Conservation (phyloP, 306 rosid species). For the Prunus padus region DNA sequence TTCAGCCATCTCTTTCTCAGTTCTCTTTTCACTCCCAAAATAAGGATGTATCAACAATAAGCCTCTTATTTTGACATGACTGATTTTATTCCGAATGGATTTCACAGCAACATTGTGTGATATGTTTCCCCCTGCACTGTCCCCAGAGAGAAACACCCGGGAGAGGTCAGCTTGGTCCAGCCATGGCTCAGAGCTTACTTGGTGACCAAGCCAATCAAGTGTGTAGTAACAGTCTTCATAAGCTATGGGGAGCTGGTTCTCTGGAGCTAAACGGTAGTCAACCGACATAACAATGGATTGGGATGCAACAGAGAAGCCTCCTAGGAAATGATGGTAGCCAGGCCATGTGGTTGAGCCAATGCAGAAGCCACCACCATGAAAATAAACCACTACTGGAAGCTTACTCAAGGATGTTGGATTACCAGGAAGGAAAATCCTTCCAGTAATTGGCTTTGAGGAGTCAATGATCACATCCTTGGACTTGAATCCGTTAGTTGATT, state of each 20-base stretch:
- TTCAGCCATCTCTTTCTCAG: constrained; percentile 43
- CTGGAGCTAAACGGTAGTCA: constrained; percentile 86
- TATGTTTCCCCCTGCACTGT: constrained; percentile 94
- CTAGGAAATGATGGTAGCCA: constrained; percentile 73
- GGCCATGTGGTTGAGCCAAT: constrained; percentile 83
- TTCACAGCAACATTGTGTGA: constrained; percentile 61
- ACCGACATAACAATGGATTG: constrained; percentile 56
- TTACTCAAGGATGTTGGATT: not conserved
- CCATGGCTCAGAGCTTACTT: constrained; percentile 50
- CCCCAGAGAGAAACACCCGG: constrained; percentile 71
- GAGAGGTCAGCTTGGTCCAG: constrained; percentile 51
- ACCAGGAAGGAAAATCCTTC: constrained; percentile 64
- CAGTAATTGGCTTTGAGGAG: constrained; percentile 51
- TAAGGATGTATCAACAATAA: constrained; percentile 70
- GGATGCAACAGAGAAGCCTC: constrained; percentile 47
- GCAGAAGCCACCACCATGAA: constrained; percentile 94
- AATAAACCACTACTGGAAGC: constrained; percentile 70
- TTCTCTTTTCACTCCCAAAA: constrained; percentile 78
- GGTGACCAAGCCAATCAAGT: constrained; percentile 59
- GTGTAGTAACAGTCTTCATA: constrained; percentile 70
- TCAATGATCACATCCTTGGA: constrained; percentile 65
- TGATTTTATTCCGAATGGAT: constrained; percentile 22
- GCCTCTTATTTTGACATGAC: constrained; percentile 47
- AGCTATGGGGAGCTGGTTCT: constrained; percentile 63
- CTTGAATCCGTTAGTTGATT: constrained; percentile 39